These are phyloP conservation scores for Phialophora macrospora DNA, from an alignment of 2,329 filamentous ascomycete genomes.

Conservation along the genomic window DNA sequence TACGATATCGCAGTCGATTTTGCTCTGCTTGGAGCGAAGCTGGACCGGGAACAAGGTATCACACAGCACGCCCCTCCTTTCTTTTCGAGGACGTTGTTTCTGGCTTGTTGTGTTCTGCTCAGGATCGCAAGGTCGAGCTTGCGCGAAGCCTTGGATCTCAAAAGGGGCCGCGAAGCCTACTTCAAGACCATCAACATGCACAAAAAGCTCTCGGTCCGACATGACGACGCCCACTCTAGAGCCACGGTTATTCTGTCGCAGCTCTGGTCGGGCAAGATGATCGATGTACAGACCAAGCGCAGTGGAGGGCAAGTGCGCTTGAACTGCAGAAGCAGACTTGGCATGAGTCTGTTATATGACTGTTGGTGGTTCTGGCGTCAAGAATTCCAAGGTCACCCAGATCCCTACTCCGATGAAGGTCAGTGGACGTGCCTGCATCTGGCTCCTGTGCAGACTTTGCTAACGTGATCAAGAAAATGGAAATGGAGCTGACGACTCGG, in stretches of 20 bases:
- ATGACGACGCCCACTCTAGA: not conserved
- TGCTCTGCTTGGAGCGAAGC: constrained; percentile 2
- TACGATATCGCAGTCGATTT: constrained; percentile 4
- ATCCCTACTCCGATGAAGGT: constrained; percentile 8
- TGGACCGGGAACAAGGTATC: constrained; percentile 4
- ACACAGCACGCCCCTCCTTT: constrained; percentile 6
- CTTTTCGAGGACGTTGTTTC: constrained; percentile 7
- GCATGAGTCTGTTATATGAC: constrained; percentile 25
- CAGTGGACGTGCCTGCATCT: no score
- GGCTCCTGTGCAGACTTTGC: not conserved
- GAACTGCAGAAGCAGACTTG: constrained; percentile 1
- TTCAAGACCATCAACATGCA: constrained; percentile 7
- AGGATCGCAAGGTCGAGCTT: constrained; percentile 11
- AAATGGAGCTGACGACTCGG: no score
- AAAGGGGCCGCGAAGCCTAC: not conserved
- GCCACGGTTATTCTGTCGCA: constrained; percentile 3
- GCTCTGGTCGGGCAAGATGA: constrained; percentile 4
- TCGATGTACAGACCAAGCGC: not conserved
- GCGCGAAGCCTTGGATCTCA: constrained; percentile 13
- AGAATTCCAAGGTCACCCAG: constrained; percentile 17
- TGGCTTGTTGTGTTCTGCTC: constrained; percentile 5
- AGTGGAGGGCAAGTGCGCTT: not conserved
- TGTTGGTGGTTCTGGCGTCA: constrained; percentile 23
- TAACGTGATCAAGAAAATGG: not conserved
- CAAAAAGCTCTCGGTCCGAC: not conserved